Conservation (phyloP, 768 basidiomycete genomes). For the Serendipita sp. region DNA sequence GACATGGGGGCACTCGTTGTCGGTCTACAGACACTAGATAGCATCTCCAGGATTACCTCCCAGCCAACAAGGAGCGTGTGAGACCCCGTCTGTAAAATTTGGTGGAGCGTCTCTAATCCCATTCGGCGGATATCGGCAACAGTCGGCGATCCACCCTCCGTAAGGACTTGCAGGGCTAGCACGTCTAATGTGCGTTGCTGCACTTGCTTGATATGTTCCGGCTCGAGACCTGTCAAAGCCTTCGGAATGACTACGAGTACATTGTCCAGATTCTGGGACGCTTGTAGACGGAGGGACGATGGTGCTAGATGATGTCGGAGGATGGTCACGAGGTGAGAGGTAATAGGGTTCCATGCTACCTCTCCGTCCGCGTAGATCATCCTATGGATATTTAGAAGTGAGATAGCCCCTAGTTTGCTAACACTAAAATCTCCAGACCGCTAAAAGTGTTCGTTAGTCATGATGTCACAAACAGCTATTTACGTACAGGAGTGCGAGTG, state of each 20-base stretch:
- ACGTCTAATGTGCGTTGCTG: constrained; percentile 78
- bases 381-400: constrained; percentile 70
- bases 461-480: background rate
- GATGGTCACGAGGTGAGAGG: constrained; percentile 61
- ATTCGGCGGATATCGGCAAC: constrained; percentile 68
- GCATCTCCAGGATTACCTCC: constrained; percentile 84
- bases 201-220: constrained; percentile 48
- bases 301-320: constrained; percentile 56
- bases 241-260: constrained; percentile 63
- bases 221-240: constrained; percentile 32
- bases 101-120: constrained; percentile 78
- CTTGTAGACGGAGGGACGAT: constrained; percentile 67
- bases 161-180: constrained; percentile 60
- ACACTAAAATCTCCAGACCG: constrained; percentile 92
- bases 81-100: constrained; percentile 79
- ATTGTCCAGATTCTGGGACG: constrained; percentile 74
- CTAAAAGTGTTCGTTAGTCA: constrained; percentile 22
- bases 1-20: constrained; percentile 20
- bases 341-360: constrained; percentile 72
- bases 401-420: constrained; percentile 62
- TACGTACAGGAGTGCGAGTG: constrained; percentile 54
- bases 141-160: constrained; percentile 20
- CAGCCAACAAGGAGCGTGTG: constrained; percentile 87
- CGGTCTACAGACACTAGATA: constrained; percentile 71
- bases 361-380: constrained; percentile 69